Evolutionary conservation across 2,329 filamentous ascomycete genomes (phyloP), one percentile per base, ranked within the genome.

Genomic region (Atkinsonella texensis): DNA sequence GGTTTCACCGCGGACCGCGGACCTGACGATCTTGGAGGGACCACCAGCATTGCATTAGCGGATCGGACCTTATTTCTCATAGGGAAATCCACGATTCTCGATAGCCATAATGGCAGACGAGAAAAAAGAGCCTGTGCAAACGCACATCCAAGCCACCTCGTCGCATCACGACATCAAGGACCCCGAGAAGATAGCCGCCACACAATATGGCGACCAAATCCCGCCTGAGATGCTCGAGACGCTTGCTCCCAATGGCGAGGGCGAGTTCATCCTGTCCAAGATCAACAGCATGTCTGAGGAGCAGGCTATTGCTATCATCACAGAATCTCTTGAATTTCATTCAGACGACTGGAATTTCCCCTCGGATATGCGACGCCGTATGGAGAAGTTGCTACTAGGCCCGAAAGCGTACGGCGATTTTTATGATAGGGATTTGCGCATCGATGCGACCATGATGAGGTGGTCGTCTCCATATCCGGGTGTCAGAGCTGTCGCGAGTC

Each of bases 261-360:
- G 20, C 23, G 55, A 54, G 17, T 70, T 70, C 55, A 69, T 73
- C 49, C 58, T 70, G 20, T 62, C 64, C 35, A 69, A 65, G 56
- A 67, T 73, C 57, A 68, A 70, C 54, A 60, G 55, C 54, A 72
- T 73, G 68, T 63, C 58, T 43, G 68, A 70, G 59, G 69, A 71
- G 31, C 69, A 72, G 51, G 70, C 70, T 0, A 31, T 70, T 5
- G 65, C 62, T 28, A 71, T 72, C 47, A 53, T 73, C 9, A 51
- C 58, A 2, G 69, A 71, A 54, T 61, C 65, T 0, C 56, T 68
- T 48, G 58, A 62, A 17, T 72, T 71, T 55, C 68, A 71, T 54
- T 58, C 60, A 20, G 70, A 72, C 50, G 70, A 73, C 57, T 71
- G 69, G 68, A 71, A 72, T 56, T 72, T 73, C 40, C 70, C 70